Conservation (phyloP, 2,329 filamentous ascomycete species). For the Aspergillus calidoustus region DNA sequence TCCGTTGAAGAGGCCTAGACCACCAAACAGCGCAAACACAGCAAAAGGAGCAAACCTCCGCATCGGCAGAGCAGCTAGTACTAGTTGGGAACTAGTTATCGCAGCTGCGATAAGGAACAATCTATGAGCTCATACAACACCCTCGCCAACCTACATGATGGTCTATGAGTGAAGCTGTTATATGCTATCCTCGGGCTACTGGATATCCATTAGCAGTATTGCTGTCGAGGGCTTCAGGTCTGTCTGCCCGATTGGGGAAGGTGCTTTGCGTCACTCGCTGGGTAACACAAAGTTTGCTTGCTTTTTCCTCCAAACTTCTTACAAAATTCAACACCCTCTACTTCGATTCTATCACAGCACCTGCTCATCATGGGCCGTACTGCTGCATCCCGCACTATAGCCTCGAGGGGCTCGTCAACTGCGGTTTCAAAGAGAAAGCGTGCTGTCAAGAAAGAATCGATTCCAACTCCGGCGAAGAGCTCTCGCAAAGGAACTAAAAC, state of each 20-base stretch:
- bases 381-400: neutral
- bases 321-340: neutral
- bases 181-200: neutral
- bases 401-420: neutral
- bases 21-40: slow-evolving; percentile 30
- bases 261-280: neutral
- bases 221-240: neutral
- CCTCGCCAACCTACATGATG: neutral
- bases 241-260: neutral
- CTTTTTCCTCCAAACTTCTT: neutral
- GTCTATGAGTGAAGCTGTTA: neutral
- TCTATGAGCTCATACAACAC: neutral
- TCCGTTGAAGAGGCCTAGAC: slow-evolving; percentile 15
- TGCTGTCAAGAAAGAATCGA: neutral
- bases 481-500: slow-evolving; percentile 6
- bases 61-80: slow-evolving; percentile 1
- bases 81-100: neutral
- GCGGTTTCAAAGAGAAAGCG: slow-evolving; percentile 23
- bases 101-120: slow-evolving; percentile 1
- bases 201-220: neutral
- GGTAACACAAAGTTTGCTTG: neutral
- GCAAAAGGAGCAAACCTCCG: slow-evolving; percentile 35
- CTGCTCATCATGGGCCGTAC: neutral
- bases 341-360: neutral
- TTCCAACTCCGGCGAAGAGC: slow-evolving; percentile 9